A percentile compares a stretch with the other conserved stretches of the same genome.
Evolutionary conservation across 345 rosid species (phyloP).

Genomic region (Gossypium anomalum): DNA sequence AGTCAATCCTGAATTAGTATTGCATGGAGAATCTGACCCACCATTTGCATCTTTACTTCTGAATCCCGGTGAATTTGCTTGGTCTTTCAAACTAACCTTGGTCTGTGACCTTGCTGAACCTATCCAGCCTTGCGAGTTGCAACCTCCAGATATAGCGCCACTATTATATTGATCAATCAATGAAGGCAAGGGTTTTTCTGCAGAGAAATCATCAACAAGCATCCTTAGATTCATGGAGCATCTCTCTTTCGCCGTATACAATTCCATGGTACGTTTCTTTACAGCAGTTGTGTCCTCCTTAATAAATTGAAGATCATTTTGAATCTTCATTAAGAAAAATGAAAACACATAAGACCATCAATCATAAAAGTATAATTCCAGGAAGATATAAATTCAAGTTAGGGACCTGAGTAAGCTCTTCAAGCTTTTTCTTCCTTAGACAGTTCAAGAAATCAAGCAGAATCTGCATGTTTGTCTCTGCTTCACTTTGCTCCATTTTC

Average conservation of each 20-base stretch:
- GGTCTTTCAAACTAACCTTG: conserved; percentile 33
- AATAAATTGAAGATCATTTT: conserved; percentile 44
- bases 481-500: conserved; percentile 39
- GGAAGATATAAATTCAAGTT: conserved; percentile 1
- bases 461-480: conserved; percentile 36
- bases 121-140: conserved; percentile 26
- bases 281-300: conserved; percentile 50
- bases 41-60: conserved; percentile 31
- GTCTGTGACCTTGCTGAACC: conserved; percentile 18
- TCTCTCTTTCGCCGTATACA: conserved; percentile 33
- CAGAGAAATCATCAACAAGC: conserved; percentile 31
- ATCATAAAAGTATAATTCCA: neutral
- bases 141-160: conserved; percentile 20
- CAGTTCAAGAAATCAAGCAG: conserved; percentile 35
- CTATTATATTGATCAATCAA: conserved; percentile 23
- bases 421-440: conserved; percentile 37
- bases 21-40: conserved; percentile 25
- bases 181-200: conserved; percentile 25
- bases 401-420: conserved; percentile 37
- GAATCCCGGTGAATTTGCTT: conserved; percentile 34
- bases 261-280: conserved; percentile 34
- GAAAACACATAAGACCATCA: conserved; percentile 5
- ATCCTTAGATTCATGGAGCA: conserved; percentile 32
- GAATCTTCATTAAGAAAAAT: conserved; percentile 32
- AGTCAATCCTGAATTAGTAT: conserved; percentile 33